Percentiles rank a stretch among this genome's conserved stretches.
These are phyloP conservation scores for Aureobasidium sp. DNA, from an alignment of 2,329 filamentous ascomycete genomes.

Conservation along the genomic window DNA sequence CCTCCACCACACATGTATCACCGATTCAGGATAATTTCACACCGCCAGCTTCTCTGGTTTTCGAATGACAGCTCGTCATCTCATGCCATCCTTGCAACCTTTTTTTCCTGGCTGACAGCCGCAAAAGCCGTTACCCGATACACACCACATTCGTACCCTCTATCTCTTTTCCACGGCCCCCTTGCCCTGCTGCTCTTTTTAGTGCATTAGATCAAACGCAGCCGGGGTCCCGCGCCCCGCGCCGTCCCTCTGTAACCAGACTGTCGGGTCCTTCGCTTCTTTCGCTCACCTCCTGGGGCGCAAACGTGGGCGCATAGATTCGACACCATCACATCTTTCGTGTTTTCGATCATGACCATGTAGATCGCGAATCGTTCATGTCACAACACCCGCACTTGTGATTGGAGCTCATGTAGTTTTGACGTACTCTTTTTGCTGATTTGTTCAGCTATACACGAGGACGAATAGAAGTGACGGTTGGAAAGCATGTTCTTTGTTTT, in stretches of 20 bases:
- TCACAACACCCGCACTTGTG: background rate
- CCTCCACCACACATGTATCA: background rate
- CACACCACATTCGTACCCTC: background rate
- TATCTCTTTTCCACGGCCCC: background rate
- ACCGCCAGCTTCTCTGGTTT: background rate
- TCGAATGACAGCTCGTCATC: background rate
- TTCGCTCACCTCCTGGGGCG: background rate
- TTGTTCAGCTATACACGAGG: background rate
- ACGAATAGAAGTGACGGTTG: background rate
- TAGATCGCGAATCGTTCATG: background rate
- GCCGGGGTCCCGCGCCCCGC: background rate
- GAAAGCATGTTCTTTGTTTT: background rate
- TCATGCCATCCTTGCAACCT: background rate
- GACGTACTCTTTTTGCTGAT: background rate
- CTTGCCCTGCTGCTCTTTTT: background rate
- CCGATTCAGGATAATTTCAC: background rate
- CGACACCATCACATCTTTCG: background rate
- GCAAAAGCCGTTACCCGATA: background rate
- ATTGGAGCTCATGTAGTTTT: no score
- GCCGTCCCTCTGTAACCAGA: background rate
- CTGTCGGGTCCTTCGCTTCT: background rate
- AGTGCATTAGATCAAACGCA: background rate
- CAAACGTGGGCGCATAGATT: background rate
- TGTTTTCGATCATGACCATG: background rate
- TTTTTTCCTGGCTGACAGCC: background rate